Evolutionary conservation across 1,284 basidiomycete genomes (phyloP).

Genomic region (Mycosarcoma mackinlayi): DNA sequence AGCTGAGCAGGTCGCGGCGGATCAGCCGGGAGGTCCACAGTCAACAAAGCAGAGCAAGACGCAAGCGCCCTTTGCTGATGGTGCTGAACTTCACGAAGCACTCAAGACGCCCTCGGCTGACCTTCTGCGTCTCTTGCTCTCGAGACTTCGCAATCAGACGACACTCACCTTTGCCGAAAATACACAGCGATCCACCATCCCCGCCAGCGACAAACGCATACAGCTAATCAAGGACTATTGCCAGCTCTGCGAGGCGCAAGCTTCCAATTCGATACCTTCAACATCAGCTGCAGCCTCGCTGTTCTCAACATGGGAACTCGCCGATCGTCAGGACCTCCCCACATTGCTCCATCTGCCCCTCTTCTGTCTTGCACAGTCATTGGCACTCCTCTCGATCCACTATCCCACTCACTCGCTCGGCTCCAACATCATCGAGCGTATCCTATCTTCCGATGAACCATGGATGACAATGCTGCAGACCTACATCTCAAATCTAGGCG

Average conservation of each 20-base stretch:
- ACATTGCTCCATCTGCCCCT: slow-evolving; percentile 52
- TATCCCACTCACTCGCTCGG: slow-evolving; percentile 59
- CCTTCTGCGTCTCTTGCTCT: slow-evolving; percentile 31
- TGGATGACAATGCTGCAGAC: slow-evolving; percentile 52
- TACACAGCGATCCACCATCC: slow-evolving; percentile 34
- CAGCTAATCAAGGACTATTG: slow-evolving; percentile 44
- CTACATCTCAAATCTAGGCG: slow-evolving; percentile 45
- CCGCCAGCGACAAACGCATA: slow-evolving; percentile 41
- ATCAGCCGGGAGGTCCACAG: slow-evolving; percentile 4
- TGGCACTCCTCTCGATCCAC: slow-evolving; percentile 58
- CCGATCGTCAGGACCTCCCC: slow-evolving; percentile 39
- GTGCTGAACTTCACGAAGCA: slow-evolving; percentile 31
- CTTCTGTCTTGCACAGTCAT: slow-evolving; percentile 59
- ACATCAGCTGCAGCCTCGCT: slow-evolving; percentile 32
- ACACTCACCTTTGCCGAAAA: slow-evolving; percentile 40
- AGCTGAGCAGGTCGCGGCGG: slow-evolving; percentile 16
- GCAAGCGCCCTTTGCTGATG: slow-evolving; percentile 25
- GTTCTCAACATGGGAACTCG: slow-evolving; percentile 47
- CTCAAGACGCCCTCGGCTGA: slow-evolving; percentile 48
- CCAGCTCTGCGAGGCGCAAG: slow-evolving; percentile 42
- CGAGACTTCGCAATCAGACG: slow-evolving; percentile 40
- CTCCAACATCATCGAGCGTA: slow-evolving; percentile 47
- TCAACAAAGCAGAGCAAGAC: slow-evolving; percentile 13
- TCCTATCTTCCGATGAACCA: slow-evolving; percentile 48
- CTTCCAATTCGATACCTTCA: slow-evolving; percentile 24